Conservation (phyloP, 2,329 filamentous ascomycete species). For the Emergomyces africanus region DNA sequence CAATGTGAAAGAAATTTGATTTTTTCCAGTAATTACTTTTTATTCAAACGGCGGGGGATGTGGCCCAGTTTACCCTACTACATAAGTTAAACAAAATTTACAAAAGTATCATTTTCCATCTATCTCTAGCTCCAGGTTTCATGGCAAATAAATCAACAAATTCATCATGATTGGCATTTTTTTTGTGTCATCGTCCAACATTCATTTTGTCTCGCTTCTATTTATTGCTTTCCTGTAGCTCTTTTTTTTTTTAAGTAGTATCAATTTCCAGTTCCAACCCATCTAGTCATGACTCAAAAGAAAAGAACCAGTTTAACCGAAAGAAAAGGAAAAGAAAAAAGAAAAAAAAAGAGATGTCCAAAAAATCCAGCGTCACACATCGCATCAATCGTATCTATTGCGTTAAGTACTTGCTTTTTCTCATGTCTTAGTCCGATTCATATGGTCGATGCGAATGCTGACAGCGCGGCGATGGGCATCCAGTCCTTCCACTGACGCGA, state of each 20-base stretch:
- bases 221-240: background rate
- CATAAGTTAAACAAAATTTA: background rate
- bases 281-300: background rate
- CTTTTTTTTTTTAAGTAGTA: background rate
- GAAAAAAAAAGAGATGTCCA: background rate
- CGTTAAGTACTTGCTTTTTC: background rate
- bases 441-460: constrained; percentile 37
- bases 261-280: background rate
- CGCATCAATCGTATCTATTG: background rate
- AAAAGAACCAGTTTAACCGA: background rate
- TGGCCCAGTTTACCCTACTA: background rate
- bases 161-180: too few relatives aligned
- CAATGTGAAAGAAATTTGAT: background rate
- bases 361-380: background rate
- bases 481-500: constrained; percentile 86
- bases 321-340: background rate
- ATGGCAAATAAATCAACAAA: background rate
- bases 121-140: too few relatives aligned
- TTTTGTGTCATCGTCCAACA: background rate
- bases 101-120: too few relatives aligned
- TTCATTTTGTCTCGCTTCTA: background rate
- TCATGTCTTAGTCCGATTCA: constrained; percentile 2
- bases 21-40: background rate
- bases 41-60: too few relatives aligned
- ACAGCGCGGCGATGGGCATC: constrained; percentile 79